Base-by-base conservation (phyloP, 2,329 filamentous ascomycete species). In the Pezicula radicicola region DNA sequence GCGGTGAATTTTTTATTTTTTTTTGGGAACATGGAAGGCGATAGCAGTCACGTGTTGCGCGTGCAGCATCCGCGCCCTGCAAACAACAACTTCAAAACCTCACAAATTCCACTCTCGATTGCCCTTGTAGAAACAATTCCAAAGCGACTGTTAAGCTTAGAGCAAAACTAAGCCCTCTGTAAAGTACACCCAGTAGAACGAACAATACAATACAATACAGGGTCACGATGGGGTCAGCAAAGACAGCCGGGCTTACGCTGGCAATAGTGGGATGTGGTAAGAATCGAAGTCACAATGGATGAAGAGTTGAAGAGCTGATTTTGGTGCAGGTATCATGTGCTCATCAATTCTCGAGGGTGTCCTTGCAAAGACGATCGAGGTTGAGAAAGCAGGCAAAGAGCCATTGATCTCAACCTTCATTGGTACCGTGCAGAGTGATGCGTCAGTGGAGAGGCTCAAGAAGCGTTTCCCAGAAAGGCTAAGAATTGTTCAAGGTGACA, bases 401-500 rank as follows among this genome's bases (percentile, higher is more conserved):
- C 55, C 61, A 8, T 56, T 48, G 16, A 58, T 66, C 30, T 53
- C 55, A n/a, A 55, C 55, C 3, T 74, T 71, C 56, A 69, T 72
- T 41, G 74, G 72, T 27, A 76, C 72, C 15, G 73, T 77, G 0
- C 66, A 69, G 21, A 74, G 70, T 52, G 55, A 66, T 48, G 52
- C 37, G 8, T 75, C 73, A 1, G 66, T 67, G 15, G 57, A 68
- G 15, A 63, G 63, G 13, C 55, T 76, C 12, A 49, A 55, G 3
- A 51, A 57, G 1, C 63, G 62, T 42, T 73, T 74, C 48, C n/a
- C 61, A 3, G 21, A 63, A 3, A 45, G 46, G 6, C 27, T 68
- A 16, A 63, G 66, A 7, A 58, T 68, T 2, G 60, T 72, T 2
- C 64, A 64, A 4, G 66, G 68, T 6, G 80, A 90, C 59, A 94